Evolutionary conservation across 306 rosid species (phyloP).

Genomic region (Pyrus communis): DNA sequence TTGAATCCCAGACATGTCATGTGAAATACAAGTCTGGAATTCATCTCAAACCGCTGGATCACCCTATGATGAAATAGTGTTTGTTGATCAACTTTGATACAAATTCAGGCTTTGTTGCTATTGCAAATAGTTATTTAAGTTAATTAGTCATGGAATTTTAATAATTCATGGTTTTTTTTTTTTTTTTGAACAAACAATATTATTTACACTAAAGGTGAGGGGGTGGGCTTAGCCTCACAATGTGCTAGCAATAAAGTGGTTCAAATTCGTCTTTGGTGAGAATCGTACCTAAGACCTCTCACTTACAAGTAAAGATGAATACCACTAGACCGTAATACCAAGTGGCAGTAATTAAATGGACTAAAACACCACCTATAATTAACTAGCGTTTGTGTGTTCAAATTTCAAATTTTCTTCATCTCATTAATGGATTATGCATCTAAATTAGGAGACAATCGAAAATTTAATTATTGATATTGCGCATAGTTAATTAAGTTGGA

Average conservation of each 20-base stretch:
- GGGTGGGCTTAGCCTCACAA: too few species aligned
- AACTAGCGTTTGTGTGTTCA: neutral
- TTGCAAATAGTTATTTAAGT: too few species aligned
- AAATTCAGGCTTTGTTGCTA: neutral
- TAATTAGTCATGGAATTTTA: neutral
- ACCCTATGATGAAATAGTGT: neutral
- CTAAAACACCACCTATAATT: neutral
- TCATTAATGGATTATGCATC: neutral
- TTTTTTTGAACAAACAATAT: too few species aligned
- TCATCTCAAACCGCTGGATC: neutral
- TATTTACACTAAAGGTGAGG: too few species aligned
- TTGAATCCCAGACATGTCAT: too few species aligned
- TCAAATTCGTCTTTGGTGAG: too few species aligned
- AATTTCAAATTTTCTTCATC: neutral
- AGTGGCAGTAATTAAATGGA: too few species aligned
- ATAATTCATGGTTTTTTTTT: neutral
- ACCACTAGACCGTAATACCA: too few species aligned
- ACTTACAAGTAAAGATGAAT: too few species aligned
- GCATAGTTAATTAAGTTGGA: neutral
- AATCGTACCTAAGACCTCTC: too few species aligned
- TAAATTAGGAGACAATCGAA: neutral
- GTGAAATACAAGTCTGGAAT: too few species aligned
- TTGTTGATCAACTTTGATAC: neutral
- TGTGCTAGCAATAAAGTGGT: too few species aligned
- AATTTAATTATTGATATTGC: neutral